phyloP scores from a whole-genome alignment of 768 basidiomycete species.

The Amanita rimosa region DNA sequence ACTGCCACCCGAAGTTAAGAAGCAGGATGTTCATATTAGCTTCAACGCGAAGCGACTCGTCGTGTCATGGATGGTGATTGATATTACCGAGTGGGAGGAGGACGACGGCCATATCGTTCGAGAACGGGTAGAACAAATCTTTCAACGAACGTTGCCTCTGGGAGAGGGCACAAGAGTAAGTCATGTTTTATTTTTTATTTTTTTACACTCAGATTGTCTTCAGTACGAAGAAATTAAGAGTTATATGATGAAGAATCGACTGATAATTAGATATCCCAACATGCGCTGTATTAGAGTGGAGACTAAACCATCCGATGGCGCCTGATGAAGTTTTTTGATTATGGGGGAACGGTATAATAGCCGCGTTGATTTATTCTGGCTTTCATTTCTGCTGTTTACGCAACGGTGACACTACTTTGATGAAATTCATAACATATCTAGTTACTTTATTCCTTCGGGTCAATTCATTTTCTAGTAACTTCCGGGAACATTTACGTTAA shows the following conservation, averaged over 20 bases:
- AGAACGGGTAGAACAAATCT: conserved; percentile 52
- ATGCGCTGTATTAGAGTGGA: conserved; percentile 36
- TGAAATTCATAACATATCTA: background rate
- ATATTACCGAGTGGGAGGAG: conserved; percentile 47
- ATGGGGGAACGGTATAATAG: background rate
- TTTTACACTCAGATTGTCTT: background rate
- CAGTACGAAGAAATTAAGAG: conserved; percentile 71
- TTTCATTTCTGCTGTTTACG: background rate
- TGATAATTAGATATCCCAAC: conserved; percentile 61
- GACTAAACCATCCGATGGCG: conserved; percentile 8
- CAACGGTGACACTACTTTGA: background rate
- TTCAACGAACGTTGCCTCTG: conserved; percentile 57
- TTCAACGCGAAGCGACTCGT: conserved; percentile 52
- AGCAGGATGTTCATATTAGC: conserved; percentile 68
- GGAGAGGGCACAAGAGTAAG: conserved; percentile 65
- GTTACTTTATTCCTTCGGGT: background rate
- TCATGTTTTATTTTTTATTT: background rate
- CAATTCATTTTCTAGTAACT: background rate
- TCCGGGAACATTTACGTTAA: background rate
- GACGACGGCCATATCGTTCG: conserved; percentile 51
- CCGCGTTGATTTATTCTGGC: background rate
- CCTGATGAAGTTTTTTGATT: background rate
- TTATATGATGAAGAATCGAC: conserved; percentile 46
- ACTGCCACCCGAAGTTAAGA: conserved; percentile 51
- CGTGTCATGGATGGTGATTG: conserved; percentile 55